Evolutionary conservation across 2,329 filamentous ascomycete species (phyloP).

Genomic region (Leptographium lundbergii): DNA sequence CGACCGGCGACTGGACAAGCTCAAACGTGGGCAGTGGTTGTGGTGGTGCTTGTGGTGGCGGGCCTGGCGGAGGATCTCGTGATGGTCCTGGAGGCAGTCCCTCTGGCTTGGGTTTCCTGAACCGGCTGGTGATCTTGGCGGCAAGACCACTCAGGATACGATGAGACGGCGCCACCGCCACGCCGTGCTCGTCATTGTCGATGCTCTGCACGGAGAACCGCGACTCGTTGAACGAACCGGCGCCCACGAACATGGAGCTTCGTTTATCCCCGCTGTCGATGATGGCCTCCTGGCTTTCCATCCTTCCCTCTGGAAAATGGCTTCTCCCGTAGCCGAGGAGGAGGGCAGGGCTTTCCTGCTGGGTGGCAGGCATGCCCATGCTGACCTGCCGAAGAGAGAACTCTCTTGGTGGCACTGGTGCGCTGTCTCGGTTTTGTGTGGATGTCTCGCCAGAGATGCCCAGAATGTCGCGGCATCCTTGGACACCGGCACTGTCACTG

Average conservation of each 20-base stretch:
- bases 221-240: background rate
- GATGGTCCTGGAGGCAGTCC: background rate
- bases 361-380: background rate
- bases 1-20: background rate
- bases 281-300: slow-evolving; percentile 9
- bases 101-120: background rate
- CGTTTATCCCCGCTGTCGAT: background rate
- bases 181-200: background rate
- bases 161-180: background rate
- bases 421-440: background rate
- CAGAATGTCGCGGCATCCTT: background rate
- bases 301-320: background rate
- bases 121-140: background rate
- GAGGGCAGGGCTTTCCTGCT: background rate
- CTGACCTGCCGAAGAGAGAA: background rate
- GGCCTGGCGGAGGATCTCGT: background rate
- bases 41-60: background rate
- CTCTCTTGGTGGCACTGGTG: background rate
- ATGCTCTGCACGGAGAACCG: background rate
- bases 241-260: background rate
- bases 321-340: background rate
- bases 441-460: background rate
- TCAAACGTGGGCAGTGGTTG: background rate
- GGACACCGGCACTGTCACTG: background rate
- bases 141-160: background rate